These are phyloP conservation scores for Phytophthora gonapodyides DNA, from an alignment of 352 stramenopile genomes.

Conservation along the genomic window DNA sequence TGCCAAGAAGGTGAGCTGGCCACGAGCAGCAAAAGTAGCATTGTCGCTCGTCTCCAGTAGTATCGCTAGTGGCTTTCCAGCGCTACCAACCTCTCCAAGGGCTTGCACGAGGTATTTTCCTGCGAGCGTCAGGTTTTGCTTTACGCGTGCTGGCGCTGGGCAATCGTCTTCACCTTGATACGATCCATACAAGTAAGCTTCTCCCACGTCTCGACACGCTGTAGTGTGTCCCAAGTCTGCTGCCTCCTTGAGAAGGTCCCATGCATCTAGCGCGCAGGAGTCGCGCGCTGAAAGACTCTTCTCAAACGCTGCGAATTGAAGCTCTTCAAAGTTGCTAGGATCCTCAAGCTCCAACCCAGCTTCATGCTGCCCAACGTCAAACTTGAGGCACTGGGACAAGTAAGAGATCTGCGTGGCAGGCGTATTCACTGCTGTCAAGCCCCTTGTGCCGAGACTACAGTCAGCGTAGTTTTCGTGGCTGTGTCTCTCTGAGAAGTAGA, in stretches of 20 bases:
- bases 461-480: constrained; percentile 32
- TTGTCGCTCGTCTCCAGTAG: constrained; percentile 10
- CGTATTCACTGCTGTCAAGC: not conserved
- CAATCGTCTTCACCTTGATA: constrained; percentile 27
- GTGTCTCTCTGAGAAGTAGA: constrained; percentile 35
- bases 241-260: constrained; percentile 43
- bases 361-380: not conserved
- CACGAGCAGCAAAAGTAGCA: not conserved
- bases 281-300: constrained; percentile 9
- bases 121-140: constrained; percentile 32
- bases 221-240: constrained; percentile 37
- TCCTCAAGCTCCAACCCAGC: not conserved
- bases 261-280: constrained; percentile 30
- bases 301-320: constrained; percentile 20
- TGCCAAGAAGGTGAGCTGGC: constrained; percentile 18
- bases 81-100: constrained; percentile 18
- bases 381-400: constrained; percentile 36
- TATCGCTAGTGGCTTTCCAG: constrained; percentile 39
- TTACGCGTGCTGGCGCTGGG: not conserved
- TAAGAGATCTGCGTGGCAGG: constrained; percentile 46
- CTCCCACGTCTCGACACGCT: constrained; percentile 36
- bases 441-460: not conserved
- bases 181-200: constrained; percentile 45
- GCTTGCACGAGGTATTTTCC: constrained; percentile 26
- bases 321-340: constrained; percentile 8